Conservation (phyloP, 306 rosid species). For the Acacia acuminata region DNA sequence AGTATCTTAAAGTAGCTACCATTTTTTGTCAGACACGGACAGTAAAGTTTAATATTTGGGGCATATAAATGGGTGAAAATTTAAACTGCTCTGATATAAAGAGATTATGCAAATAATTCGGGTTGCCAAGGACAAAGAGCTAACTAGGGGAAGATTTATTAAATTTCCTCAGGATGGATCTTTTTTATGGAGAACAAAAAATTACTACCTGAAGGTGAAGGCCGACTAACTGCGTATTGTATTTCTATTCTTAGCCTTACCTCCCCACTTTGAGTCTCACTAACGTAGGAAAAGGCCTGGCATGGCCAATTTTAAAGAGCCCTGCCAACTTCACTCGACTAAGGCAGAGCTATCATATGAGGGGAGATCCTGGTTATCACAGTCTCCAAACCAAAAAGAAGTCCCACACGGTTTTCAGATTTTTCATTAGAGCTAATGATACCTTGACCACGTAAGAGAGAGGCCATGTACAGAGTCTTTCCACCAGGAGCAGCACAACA, state of each 20-base stretch:
- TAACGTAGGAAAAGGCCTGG: too few relatives aligned
- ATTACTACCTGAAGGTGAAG: background rate
- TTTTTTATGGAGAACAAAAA: constrained; percentile 1
- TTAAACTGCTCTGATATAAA: constrained; percentile 8
- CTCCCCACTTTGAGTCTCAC: too few relatives aligned
- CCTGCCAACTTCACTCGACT: too few relatives aligned
- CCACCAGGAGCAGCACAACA: constrained; percentile 99
- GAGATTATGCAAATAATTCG: background rate
- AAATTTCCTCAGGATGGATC: background rate
- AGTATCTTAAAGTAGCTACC: background rate
- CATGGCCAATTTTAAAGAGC: too few relatives aligned
- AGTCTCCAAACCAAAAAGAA: constrained; percentile 1
- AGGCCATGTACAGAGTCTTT: constrained; percentile 82
- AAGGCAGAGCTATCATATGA: too few relatives aligned
- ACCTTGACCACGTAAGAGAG: constrained; percentile 79
- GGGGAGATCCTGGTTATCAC: background rate
- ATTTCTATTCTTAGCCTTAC: too few relatives aligned
- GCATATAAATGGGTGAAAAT: background rate
- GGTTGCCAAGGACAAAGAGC: background rate
- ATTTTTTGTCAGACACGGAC: background rate
- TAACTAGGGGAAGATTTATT: constrained; percentile 1
- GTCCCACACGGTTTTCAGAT: background rate
- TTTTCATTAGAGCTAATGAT: constrained; percentile 17
- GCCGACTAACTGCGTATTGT: too few relatives aligned
- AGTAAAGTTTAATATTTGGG: too few relatives aligned